Evolutionary conservation across 306 rosid genomes (phyloP), one percentile per base, ranked within the genome.

Genomic region (Citrullus colocynthis): DNA sequence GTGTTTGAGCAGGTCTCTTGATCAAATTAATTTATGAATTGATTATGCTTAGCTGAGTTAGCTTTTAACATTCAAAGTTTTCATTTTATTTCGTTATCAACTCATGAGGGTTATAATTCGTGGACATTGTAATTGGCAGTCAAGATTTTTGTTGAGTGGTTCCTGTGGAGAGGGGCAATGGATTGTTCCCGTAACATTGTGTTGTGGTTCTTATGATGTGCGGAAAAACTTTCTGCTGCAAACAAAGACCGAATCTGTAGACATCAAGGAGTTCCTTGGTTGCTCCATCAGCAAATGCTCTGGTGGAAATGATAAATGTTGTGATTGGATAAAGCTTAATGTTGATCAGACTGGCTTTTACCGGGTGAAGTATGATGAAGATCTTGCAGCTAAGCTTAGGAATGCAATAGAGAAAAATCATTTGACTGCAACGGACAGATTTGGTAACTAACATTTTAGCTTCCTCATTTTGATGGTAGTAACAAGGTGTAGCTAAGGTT

Each of bases 331-430:
- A 84, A 94, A 94, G 82, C 82, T 94, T 81, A 91, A 94, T 84
- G 96, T 91, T 85, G 96, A 90, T 59, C 98, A 94, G 88, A 34
- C 98, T 82, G 98, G 98, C 80, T 91, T 94, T 82, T 94, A 94
- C 86, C 81, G 98, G 85, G 98, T 94, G 89, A 91, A 94, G 70
- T 94, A 94, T 83, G 97, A 94, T 45, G 91, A 84, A 78, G 75
- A 76, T 56, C 97, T 94, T 78, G 84, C 96, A 66, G 84, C 87
- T 81, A 89, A 87, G 57, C 93, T 91, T 41, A 85, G 93, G 89
- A 73, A 82, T 71, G 98, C 98, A 16, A 86, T 90, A 81, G 90
- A 89, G 83, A 90, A 83, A 63, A 89, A 84, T 75, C 32, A 81
- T 34, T 88, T 94, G 83, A 87, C 96, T 85, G 84, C 93, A 67